Base-by-base conservation (phyloP, 345 rosid species). In the Cardamine chenopodiifolia region DNA sequence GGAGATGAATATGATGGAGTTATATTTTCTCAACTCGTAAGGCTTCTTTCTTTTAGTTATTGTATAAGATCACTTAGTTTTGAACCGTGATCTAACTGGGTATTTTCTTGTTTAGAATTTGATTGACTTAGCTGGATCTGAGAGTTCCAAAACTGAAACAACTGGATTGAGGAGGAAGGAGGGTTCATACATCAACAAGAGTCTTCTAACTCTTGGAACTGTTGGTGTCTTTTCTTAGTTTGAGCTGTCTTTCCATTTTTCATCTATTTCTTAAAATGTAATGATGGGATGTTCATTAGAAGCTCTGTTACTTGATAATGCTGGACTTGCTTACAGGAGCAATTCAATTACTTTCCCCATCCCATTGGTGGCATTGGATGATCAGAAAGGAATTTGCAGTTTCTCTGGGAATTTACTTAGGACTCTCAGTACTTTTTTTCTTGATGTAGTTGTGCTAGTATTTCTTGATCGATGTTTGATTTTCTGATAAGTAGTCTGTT, bases 121-220 rank as follows among this genome's bases (percentile, higher is more conserved):
- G 88, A 96, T 96, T 39, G 99, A 96, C 81, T 86, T 96, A 54
- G 99, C 99, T 77, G 99, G 99, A 78, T 96, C 99, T 60, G 99
- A 96, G 87, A 96, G 99, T 83, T 92, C 99, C 72, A 96, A 96
- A 85, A 92, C 99, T 14, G 99, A 96, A 84, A 96, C 99, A 71
- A 92, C 96, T 73, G 99, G 99, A 64, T 59, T 96, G 55, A 79
- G 99, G 82, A 89, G 99, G 78, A 96, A 92, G 82, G 99, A 96
- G 82, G 99, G 98, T 77, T 84, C 99, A 76, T 96, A 90, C 84
- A 96, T 96, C 76, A 96, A 96, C 87, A 96, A 96, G 87, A 96
- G 98, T 72, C 99, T 96, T 81, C 86, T 96, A 32, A 96, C 99
- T 76, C 93, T 96, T 79, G 99, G 99, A 82, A 92, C 99, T 54